Conservation (phyloP, 1,284 basidiomycete genomes). For the Cutaneotrichosporon mucoides region DNA sequence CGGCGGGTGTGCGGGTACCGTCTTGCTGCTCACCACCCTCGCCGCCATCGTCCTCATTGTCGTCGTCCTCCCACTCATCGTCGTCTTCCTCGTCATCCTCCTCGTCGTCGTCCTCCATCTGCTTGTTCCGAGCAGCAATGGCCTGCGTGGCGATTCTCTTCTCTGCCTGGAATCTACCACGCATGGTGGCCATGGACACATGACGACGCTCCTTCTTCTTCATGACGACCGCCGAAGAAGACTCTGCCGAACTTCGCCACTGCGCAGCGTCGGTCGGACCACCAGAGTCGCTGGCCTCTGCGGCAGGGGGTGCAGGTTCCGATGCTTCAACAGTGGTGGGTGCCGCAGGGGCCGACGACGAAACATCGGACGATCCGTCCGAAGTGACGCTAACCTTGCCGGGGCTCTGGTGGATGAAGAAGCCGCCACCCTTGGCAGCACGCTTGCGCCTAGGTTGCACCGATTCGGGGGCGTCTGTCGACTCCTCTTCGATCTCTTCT, state of each 20-base stretch:
- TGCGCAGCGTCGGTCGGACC: not conserved
- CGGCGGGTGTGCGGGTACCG: no score
- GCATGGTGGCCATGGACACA: constrained; percentile 43
- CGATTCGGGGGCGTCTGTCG: not conserved
- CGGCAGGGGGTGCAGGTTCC: no score
- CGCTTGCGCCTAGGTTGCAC: not conserved
- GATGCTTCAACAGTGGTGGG: no score
- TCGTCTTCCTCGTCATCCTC: constrained; percentile 58
- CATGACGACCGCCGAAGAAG: constrained; percentile 22
- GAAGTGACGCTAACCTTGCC: not conserved
- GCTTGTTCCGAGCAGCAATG: constrained; percentile 22
- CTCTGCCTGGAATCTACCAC: constrained; percentile 37
- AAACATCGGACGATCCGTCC: not conserved
- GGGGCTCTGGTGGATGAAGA: constrained; percentile 4
- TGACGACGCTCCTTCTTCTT: constrained; percentile 25
- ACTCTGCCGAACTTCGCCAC: constrained; percentile 26
- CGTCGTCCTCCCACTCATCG: constrained; percentile 56
- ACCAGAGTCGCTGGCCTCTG: not conserved
- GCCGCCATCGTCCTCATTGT: constrained; percentile 66
- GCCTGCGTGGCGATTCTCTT: constrained; percentile 38
- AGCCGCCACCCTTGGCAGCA: constrained; percentile 1
- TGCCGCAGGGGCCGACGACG: not conserved
- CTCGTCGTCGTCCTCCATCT: constrained; percentile 9
- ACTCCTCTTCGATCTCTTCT: constrained; percentile 22
- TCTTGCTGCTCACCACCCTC: no score